A percentile compares a stretch with the other conserved stretches of the same genome.
Evolutionary conservation across 1,139 yeast species (phyloP).

Genomic region (Taiozyma onychis): DNA sequence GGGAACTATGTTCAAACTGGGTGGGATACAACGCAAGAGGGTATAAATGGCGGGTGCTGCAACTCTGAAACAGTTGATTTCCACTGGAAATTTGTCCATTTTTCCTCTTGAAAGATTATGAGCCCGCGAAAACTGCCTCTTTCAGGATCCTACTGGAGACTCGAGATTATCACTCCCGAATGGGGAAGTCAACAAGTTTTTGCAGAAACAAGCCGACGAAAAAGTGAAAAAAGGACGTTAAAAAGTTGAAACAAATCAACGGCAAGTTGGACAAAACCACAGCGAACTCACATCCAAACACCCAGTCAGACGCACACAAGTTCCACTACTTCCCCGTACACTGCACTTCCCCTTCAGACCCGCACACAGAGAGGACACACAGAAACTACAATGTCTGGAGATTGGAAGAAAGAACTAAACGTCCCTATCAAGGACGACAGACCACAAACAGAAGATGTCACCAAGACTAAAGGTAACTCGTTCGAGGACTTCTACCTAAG

Average conservation of each 20-base stretch:
- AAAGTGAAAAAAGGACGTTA: not conserved
- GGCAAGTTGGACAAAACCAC: not conserved
- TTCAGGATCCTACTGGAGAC: not conserved
- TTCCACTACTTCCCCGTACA: not conserved
- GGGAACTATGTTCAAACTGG: no score
- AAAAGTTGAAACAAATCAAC: not conserved
- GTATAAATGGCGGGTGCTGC: no score
- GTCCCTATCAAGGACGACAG: conserved; percentile 82
- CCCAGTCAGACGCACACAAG: not conserved
- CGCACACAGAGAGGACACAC: not conserved
- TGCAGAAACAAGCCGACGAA: not conserved
- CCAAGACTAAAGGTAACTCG: conserved; percentile 82
- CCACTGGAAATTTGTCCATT: not conserved
- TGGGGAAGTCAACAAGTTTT: conserved; percentile 8
- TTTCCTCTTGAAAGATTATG: not conserved
- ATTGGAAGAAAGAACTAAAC: conserved; percentile 72
- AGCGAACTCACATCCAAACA: not conserved
- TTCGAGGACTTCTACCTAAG: conserved; percentile 91
- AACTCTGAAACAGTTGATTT: not conserved
- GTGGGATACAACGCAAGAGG: no score
- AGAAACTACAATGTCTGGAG: conserved; percentile 20
- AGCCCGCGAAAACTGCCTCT: not conserved
- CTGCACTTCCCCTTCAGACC: not conserved
- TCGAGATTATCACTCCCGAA: not conserved
- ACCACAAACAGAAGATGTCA: conserved; percentile 95